These are phyloP conservation scores for Gossypium raimondii DNA, from an alignment of 345 rosid genomes.

Conservation along the genomic window DNA sequence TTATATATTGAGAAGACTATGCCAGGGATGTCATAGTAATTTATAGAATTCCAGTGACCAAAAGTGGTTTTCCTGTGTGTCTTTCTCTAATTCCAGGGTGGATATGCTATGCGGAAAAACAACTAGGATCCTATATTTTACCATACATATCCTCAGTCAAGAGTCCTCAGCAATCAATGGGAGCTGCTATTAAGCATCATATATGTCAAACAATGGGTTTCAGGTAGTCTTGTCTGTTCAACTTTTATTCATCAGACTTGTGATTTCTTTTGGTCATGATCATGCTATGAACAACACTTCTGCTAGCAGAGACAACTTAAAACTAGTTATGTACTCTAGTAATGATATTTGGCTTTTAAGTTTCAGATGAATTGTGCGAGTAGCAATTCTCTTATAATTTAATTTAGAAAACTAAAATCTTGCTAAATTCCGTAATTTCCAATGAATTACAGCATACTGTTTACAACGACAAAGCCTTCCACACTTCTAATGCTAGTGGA, in stretches of 20 bases:
- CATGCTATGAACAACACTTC: background rate
- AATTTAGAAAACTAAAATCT: background rate
- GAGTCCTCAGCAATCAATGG: constrained; percentile 94
- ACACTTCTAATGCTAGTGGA: background rate
- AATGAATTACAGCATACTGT: background rate
- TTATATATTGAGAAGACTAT: background rate
- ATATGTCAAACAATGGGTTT: constrained; percentile 62
- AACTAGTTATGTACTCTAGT: background rate
- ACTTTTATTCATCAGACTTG: background rate
- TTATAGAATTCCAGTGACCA: background rate
- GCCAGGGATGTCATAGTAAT: background rate
- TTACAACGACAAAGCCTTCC: background rate
- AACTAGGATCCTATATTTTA: constrained; percentile 76
- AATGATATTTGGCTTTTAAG: constrained; percentile 3
- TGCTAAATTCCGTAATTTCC: background rate
- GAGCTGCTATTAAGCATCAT: constrained; percentile 72
- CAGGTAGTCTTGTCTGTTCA: constrained; percentile 36
- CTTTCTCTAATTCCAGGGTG: constrained; percentile 58
- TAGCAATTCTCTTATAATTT: background rate
- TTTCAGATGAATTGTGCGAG: background rate
- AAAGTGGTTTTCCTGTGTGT: background rate
- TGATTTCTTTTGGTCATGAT: constrained; percentile 2
- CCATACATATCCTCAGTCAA: constrained; percentile 86
- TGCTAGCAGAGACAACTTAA: background rate
- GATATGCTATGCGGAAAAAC: constrained; percentile 97